A percentile compares a stretch with the other conserved stretches of the same genome.
Evolutionary conservation across 2,329 filamentous ascomycete species (phyloP).

Genomic region (Colletotrichum sp.): DNA sequence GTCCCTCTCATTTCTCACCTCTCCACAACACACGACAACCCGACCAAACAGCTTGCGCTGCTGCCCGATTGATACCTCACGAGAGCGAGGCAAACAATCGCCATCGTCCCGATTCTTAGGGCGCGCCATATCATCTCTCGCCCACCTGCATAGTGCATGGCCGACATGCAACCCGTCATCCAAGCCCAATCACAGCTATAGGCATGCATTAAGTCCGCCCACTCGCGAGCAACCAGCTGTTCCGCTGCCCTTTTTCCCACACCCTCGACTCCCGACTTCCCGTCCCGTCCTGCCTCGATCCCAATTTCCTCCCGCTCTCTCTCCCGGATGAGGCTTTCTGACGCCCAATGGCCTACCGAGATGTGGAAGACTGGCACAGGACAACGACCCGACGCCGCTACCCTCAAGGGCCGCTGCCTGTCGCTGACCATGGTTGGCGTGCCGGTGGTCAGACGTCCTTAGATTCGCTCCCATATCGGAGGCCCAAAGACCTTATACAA

Average conservation of each 20-base stretch:
- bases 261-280: neutral
- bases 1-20: neutral
- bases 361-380: constrained; percentile 22
- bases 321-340: constrained; percentile 18
- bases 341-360: constrained; percentile 23
- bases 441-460: constrained; percentile 26
- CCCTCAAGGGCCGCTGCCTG: constrained; percentile 24
- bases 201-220: constrained; percentile 16
- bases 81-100: constrained; percentile 4
- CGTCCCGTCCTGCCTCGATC: neutral
- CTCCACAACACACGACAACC: neutral
- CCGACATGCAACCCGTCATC: constrained; percentile 13
- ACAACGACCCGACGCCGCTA: constrained; percentile 14
- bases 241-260: neutral
- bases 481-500: constrained; percentile 30
- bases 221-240: constrained; percentile 22
- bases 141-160: constrained; percentile 17
- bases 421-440: constrained; percentile 35
- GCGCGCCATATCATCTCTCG: constrained; percentile 16
- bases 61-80: constrained; percentile 23
- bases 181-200: constrained; percentile 20
- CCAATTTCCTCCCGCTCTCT: neutral
- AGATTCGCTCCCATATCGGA: constrained; percentile 40
- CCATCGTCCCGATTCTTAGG: constrained; percentile 10
- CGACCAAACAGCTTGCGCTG: constrained; percentile 17